Percentiles rank a stretch among this genome's conserved stretches.
Conservation (phyloP, 306 rosid species). For the Fagus sylvatica region DNA sequence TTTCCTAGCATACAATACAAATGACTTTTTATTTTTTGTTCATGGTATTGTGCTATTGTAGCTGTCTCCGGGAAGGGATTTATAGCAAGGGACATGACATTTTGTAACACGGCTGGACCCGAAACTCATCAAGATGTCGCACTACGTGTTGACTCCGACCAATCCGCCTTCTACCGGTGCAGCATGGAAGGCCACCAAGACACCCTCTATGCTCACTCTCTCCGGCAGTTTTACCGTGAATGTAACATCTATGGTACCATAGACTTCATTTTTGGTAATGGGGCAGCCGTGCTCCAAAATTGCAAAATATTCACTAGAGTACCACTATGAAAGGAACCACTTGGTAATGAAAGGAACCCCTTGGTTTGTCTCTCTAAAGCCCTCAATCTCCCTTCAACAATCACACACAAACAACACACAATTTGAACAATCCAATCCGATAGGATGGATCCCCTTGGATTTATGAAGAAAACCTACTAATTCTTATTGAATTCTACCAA, state of each 20-base stretch:
- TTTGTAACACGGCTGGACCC: conserved; percentile 75
- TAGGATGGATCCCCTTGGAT: too few species aligned
- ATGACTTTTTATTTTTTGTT: too few species aligned
- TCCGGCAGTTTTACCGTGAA: conserved; percentile 77
- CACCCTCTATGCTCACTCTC: conserved; percentile 76
- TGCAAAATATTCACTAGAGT: conserved; percentile 78
- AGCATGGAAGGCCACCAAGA: conserved; percentile 87
- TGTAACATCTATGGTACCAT: conserved; percentile 78
- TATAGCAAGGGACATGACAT: conserved; percentile 70
- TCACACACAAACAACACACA: too few species aligned
- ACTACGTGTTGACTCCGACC: conserved; percentile 79
- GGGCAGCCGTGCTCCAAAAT: conserved; percentile 73
- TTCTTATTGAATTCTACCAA: too few species aligned
- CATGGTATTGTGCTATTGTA: neutral
- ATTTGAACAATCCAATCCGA: too few species aligned
- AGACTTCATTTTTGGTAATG: conserved; percentile 87
- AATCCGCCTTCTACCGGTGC: conserved; percentile 76
- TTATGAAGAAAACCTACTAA: too few species aligned
- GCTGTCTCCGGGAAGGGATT: conserved; percentile 85
- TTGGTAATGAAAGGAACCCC: too few species aligned
- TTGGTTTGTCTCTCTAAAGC: too few species aligned
- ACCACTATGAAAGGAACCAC: too few species aligned
- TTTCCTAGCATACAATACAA: too few species aligned
- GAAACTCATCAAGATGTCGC: conserved; percentile 78
- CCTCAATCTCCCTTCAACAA: too few species aligned